A percentile compares a stretch with the other conserved stretches of the same genome.
Conservation (phyloP, 495 filamentous ascomycete species). For the Aspergillus haitiensis region DNA sequence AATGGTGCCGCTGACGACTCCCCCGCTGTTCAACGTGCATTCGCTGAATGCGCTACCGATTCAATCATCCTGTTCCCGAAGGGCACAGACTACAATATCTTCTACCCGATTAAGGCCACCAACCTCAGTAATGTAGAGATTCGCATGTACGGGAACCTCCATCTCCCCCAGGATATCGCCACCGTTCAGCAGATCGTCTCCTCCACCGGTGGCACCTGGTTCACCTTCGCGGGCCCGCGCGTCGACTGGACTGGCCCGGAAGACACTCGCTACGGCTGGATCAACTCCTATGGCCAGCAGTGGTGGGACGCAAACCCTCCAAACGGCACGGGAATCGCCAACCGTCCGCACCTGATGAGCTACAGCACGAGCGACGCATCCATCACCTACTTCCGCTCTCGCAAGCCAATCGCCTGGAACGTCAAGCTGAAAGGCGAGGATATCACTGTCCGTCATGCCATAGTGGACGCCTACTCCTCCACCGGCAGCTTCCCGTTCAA, state of each 20-base stretch:
- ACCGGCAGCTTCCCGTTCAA: constrained; percentile 46
- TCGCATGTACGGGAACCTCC: constrained; percentile 40
- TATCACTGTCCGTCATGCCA: constrained; percentile 37
- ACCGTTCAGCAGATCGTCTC: constrained; percentile 36
- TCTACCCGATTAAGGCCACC: constrained; percentile 36
- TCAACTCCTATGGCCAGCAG: constrained; percentile 45
- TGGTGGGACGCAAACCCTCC: constrained; percentile 48
- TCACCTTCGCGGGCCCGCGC: constrained; percentile 33
- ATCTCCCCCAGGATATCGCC: constrained; percentile 40
- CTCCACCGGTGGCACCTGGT: constrained; percentile 33
- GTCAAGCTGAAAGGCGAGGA: constrained; percentile 38
- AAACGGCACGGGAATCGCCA: constrained; percentile 36
- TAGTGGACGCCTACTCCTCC: constrained; percentile 42
- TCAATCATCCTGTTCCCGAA: constrained; percentile 37
- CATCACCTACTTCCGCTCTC: constrained; percentile 41
- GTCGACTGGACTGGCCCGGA: constrained; percentile 37
- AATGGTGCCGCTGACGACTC: constrained; percentile 40
- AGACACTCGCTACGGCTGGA: constrained; percentile 41
- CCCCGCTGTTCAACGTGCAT: constrained; percentile 29
- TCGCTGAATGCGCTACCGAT: constrained; percentile 35
- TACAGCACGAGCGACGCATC: constrained; percentile 38
- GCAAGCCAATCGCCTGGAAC: constrained; percentile 31
- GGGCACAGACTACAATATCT: constrained; percentile 43
- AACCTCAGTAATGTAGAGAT: constrained; percentile 46
- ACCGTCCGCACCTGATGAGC: constrained; percentile 41